Percentiles rank a stretch among this genome's conserved stretches.
These are phyloP conservation scores for Parascedosporium putredinis DNA, from an alignment of 2,329 filamentous ascomycete genomes.

Conservation along the genomic window DNA sequence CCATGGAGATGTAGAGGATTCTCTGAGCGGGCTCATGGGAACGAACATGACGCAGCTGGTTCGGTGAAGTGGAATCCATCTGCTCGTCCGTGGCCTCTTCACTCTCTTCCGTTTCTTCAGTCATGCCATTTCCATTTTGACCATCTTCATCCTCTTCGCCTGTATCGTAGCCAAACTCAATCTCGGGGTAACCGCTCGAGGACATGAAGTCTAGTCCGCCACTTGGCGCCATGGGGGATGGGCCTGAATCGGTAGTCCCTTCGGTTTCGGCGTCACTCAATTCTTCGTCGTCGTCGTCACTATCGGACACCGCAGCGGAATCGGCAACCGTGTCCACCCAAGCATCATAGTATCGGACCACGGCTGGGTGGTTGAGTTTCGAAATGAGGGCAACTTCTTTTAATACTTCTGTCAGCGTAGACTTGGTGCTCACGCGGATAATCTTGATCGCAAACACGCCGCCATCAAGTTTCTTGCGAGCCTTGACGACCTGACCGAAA, in stretches of 20 bases:
- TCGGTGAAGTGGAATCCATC: neutral
- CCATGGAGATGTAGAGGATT: constrained; percentile 95
- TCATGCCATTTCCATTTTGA: constrained; percentile 24
- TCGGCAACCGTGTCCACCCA: constrained; percentile 73
- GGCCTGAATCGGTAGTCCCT: constrained; percentile 20
- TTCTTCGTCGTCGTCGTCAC: constrained; percentile 44
- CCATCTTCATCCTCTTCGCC: constrained; percentile 24
- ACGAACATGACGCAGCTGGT: neutral
- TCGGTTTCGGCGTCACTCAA: constrained; percentile 34
- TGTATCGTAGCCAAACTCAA: constrained; percentile 62
- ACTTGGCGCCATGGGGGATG: constrained; percentile 47
- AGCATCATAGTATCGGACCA: constrained; percentile 86
- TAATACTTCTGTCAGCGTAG: constrained; percentile 60
- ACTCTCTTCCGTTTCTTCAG: constrained; percentile 19
- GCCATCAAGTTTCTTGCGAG: constrained; percentile 85
- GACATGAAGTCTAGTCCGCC: constrained; percentile 89
- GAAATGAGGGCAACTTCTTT: constrained; percentile 83
- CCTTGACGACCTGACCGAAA: constrained; percentile 93
- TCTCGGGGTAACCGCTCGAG: constrained; percentile 64
- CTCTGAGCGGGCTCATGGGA: constrained; percentile 27
- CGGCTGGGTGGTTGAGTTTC: constrained; percentile 78
- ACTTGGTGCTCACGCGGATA: constrained; percentile 53
- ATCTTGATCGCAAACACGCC: constrained; percentile 96
- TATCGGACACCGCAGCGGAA: constrained; percentile 26
- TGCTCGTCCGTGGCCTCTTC: constrained; percentile 11